Evolutionary conservation across 2,329 filamentous ascomycete genomes (phyloP), one percentile per base, ranked within the genome.

Genomic region (Ophiostoma himal-ulmi): DNA sequence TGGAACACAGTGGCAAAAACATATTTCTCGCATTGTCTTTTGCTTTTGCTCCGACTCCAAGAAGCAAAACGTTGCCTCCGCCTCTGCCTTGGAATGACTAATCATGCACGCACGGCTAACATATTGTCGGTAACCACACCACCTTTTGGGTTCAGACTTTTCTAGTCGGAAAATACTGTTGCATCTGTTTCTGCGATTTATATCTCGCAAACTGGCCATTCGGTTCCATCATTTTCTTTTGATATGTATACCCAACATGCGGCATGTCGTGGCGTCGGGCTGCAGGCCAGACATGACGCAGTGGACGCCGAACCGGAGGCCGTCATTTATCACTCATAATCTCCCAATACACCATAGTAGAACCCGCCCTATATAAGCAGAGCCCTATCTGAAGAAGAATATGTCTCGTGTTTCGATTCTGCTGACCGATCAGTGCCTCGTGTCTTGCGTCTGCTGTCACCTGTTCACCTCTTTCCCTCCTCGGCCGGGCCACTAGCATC

Each of bases 401-500:
- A 8, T 57, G 52, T 26, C n/a, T 57, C 52, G 52, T 57, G n/a
- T 57, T 54, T 48, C 30, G 41, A 20, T 6, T 20, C 14, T 48
- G n/a, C 20, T 14, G 44, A 20, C 44, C n/a, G 44, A 57, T 10
- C 52, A 57, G 22, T 57, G 48, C 14, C 39, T 44, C 4, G 30
- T 30, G 30, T 30, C 30, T 30, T 44, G 44, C 44, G 44, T n/a
- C 6, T 48, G 17, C n/a, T 48, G 44, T 48, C 44, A 48, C 44
- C 17, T 48, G 44, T 48, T 48, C 44, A 48, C 44, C 52, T 26
- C 44, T 48, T 26, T 57, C 22, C n/a, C 52, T 14, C 52, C 11
- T 57, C 52, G 52, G 52, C 52, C 52, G 30, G n/a, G 52, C 52
- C 52, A 57, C 52, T 57, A 57, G 52, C n/a, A 57, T n/a, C 52